Evolutionary conservation across 331 rosid species (phyloP), one percentile per base, ranked within the genome.

Genomic region (Malus hybrid): DNA sequence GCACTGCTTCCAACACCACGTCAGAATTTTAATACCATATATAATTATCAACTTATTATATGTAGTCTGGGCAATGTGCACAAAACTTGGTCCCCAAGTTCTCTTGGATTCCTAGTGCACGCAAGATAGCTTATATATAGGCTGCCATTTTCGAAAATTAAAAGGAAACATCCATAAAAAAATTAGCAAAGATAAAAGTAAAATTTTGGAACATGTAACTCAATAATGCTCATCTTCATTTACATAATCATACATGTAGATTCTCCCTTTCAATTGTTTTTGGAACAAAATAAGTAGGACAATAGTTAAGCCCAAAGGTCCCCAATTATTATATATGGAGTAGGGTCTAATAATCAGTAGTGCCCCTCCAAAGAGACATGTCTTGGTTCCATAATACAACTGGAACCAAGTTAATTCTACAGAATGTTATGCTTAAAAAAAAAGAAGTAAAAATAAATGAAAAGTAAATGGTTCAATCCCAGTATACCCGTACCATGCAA

Each of bases 51-150:
- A 44, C 50, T 1, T 44, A 44, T 11, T 44, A 44, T 44, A 44
- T 44, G 11, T 44, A 72, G 10, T 20, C 24, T n/a, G 19, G 36
- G 55, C 66, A 57, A 72, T 8, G 46, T 57, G 67, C 55, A 34
- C 28, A 33, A 57, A 72, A 72, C 77, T 42, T 61, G 29, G 14
- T 61, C 77, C 19, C 69, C 69, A 61, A 73, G 77, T 48, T 73
- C 77, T 27, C 29, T 73, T 60, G 44, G 77, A 73, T 73, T 73
- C 69, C 44, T 27, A 61, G 59, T 27, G 33, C 28, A 59, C 16
- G 76, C 44, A 18, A 60, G 69, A 27, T 59, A 73, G 77, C 76
- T 73, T 60, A 59, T 72, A 72, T 36, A 32, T 36, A 15, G 56
- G n/a, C 56, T 50, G 1, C 56, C 56, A 50, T 16, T 50, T 2